Conservation (phyloP, 805 yeast species). For the Candida glaebosa region DNA sequence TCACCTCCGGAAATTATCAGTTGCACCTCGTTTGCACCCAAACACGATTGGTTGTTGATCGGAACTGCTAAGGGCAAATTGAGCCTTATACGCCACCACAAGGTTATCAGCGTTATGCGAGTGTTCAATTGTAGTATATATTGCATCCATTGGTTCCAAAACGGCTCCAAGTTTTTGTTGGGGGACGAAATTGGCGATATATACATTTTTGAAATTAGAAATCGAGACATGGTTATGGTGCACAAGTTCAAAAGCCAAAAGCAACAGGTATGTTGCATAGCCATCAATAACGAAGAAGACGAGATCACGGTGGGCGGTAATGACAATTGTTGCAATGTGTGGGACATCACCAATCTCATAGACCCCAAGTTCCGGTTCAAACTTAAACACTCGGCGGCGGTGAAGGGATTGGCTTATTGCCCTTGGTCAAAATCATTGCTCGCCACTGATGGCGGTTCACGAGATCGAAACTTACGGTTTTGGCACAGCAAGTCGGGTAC, state of each 20-base stretch:
- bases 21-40: slow-evolving; percentile 51
- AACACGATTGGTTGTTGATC: slow-evolving; percentile 44
- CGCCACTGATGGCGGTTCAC: slow-evolving; percentile 90
- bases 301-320: slow-evolving; percentile 81
- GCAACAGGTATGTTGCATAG: slow-evolving; percentile 48
- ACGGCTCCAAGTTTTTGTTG: slow-evolving; percentile 41
- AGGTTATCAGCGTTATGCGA: slow-evolving; percentile 11
- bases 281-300: slow-evolving; percentile 49
- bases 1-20: slow-evolving; percentile 47
- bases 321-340: slow-evolving; percentile 74
- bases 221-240: slow-evolving; percentile 8
- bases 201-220: slow-evolving; percentile 31
- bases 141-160: slow-evolving; percentile 59
- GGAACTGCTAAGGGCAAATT: slow-evolving; percentile 60
- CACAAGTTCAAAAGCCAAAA: slow-evolving; percentile 23
- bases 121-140: slow-evolving; percentile 43
- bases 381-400: slow-evolving; percentile 78
- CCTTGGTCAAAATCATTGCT: slow-evolving; percentile 82
- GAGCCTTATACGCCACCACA: slow-evolving; percentile 30
- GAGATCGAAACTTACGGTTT: slow-evolving; percentile 74
- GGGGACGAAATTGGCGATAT: slow-evolving; percentile 71
- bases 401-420: slow-evolving; percentile 84
- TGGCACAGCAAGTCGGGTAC: slow-evolving; percentile 88
- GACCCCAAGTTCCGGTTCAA: slow-evolving; percentile 44
- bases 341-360: slow-evolving; percentile 53